Percentiles rank a stretch among this genome's conserved stretches.
These are phyloP conservation scores for Arthroderma sp. DNA, from an alignment of 2,329 filamentous ascomycete genomes.

Conservation along the genomic window DNA sequence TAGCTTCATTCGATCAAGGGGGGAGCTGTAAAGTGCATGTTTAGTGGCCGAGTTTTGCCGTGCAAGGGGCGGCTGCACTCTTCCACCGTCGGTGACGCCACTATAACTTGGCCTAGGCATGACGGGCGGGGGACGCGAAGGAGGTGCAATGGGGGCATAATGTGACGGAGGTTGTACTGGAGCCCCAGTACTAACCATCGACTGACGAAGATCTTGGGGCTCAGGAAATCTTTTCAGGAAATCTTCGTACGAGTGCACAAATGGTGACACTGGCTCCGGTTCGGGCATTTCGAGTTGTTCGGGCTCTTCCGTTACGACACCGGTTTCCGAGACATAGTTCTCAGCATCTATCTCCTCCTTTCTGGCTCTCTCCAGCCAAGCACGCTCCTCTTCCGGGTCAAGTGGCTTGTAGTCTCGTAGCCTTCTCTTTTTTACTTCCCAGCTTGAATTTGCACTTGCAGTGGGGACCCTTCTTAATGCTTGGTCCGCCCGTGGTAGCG, in stretches of 20 bases:
- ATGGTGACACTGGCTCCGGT: constrained; percentile 35
- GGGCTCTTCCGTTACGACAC: constrained; percentile 26
- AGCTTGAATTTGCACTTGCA: constrained; percentile 36
- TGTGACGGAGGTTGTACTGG: constrained; percentile 19
- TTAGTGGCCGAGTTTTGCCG: constrained; percentile 33
- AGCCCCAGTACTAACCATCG: constrained; percentile 37
- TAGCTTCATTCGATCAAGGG: constrained; percentile 36
- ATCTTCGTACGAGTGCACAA: constrained; percentile 63
- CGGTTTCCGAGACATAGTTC: constrained; percentile 28
- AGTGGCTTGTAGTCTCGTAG: constrained; percentile 55
- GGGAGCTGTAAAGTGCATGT: constrained; percentile 30
- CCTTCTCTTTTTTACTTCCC: constrained; percentile 43
- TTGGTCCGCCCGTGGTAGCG: constrained; percentile 28
- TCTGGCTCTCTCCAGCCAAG: constrained; percentile 65
- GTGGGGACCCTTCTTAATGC: constrained; percentile 41
- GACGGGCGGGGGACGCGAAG: constrained; percentile 53
- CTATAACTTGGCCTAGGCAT: constrained; percentile 63
- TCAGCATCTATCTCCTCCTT: constrained; percentile 45
- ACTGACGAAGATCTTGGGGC: constrained; percentile 45
- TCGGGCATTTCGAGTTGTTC: constrained; percentile 34
- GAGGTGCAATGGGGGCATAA: constrained; percentile 40
- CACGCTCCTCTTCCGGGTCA: constrained; percentile 64
- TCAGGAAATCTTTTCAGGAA: constrained; percentile 74
- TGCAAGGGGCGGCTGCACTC: constrained; percentile 29
- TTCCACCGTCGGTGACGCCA: constrained; percentile 55